Evolutionary conservation across 1,139 yeast genomes (phyloP).

Genomic region (Torulaspora globosa): DNA sequence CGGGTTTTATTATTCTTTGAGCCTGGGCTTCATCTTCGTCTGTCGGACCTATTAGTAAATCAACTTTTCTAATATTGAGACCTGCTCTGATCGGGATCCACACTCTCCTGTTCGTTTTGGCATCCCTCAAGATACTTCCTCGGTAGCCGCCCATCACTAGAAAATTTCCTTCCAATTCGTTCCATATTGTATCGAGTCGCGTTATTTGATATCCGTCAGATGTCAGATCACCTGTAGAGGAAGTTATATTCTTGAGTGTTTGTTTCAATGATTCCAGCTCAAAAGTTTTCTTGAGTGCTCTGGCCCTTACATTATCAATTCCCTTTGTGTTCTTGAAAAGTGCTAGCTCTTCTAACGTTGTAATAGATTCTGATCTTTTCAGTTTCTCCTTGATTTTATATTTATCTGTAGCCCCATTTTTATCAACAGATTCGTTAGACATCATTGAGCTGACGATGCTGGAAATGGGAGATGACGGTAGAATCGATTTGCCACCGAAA

Average conservation of each 20-base stretch:
- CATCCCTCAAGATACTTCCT: slow-evolving; percentile 73
- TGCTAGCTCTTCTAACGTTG: slow-evolving; percentile 61
- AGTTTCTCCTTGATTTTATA: slow-evolving; percentile 45
- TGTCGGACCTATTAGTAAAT: slow-evolving; percentile 66
- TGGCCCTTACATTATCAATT: slow-evolving; percentile 59
- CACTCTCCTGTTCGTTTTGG: slow-evolving; percentile 57
- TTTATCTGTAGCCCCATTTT: slow-evolving; percentile 3
- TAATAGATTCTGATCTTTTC: slow-evolving; percentile 53
- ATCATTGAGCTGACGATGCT: slow-evolving; percentile 9
- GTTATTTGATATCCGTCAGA: slow-evolving; percentile 36
- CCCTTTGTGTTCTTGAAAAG: slow-evolving; percentile 54
- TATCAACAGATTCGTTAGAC: slow-evolving; percentile 8
- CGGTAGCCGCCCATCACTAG: slow-evolving; percentile 84
- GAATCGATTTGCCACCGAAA: slow-evolving; percentile 39
- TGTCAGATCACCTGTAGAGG: slow-evolving; percentile 24
- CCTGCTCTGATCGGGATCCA: slow-evolving; percentile 93
- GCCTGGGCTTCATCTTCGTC: slow-evolving; percentile 59
- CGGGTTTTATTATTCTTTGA: slow-evolving; percentile 55
- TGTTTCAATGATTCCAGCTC: slow-evolving; percentile 44
- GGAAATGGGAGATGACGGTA: slow-evolving; percentile 3
- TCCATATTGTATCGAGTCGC: slow-evolving; percentile 39
- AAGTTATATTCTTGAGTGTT: slow-evolving; percentile 23
- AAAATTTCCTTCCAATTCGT: slow-evolving; percentile 66
- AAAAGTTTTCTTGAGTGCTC: slow-evolving; percentile 64
- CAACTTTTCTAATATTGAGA: slow-evolving; percentile 62